Evolutionary conservation across 495 filamentous ascomycete genomes (phyloP).

Genomic region (Jackrogersella minutella): DNA sequence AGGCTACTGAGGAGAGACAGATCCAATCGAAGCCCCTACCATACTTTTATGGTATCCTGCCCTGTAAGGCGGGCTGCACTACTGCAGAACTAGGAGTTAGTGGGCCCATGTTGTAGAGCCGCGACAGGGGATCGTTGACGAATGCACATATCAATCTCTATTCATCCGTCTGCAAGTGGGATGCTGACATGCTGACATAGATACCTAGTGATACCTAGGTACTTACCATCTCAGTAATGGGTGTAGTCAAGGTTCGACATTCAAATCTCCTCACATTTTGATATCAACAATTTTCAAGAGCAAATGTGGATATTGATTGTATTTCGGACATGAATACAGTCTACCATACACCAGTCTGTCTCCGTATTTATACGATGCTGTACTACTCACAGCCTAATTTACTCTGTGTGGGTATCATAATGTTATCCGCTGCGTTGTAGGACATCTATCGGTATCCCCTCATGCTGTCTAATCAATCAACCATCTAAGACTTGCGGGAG

Average conservation of each 20-base stretch:
- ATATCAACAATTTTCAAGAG: constrained; percentile 6
- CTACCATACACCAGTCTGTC: constrained; percentile 11
- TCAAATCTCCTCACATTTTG: too few relatives aligned
- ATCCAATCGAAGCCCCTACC: background rate
- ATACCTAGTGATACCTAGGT: too few relatives aligned
- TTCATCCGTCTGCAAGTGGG: constrained; percentile 12
- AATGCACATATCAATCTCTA: constrained; percentile 16
- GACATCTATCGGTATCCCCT: background rate
- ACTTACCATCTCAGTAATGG: too few relatives aligned
- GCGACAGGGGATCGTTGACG: constrained; percentile 16
- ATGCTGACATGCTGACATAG: constrained; percentile 12
- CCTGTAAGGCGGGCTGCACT: constrained; percentile 20
- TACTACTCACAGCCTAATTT: background rate
- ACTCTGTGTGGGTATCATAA: constrained; percentile 42
- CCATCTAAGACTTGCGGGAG: constrained; percentile 12
- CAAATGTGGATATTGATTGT: background rate
- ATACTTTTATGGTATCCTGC: constrained; percentile 14
- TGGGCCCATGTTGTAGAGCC: constrained; percentile 31
- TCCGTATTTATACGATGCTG: background rate
- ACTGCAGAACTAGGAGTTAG: constrained; percentile 14
- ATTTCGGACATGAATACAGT: constrained; percentile 19
- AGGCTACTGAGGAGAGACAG: background rate
- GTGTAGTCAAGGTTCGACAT: too few relatives aligned
- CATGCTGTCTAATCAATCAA: background rate
- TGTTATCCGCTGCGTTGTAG: constrained; percentile 1